These are phyloP conservation scores for Simplicillium sp. DNA, from an alignment of 2,329 filamentous ascomycete species.

Conservation along the genomic window DNA sequence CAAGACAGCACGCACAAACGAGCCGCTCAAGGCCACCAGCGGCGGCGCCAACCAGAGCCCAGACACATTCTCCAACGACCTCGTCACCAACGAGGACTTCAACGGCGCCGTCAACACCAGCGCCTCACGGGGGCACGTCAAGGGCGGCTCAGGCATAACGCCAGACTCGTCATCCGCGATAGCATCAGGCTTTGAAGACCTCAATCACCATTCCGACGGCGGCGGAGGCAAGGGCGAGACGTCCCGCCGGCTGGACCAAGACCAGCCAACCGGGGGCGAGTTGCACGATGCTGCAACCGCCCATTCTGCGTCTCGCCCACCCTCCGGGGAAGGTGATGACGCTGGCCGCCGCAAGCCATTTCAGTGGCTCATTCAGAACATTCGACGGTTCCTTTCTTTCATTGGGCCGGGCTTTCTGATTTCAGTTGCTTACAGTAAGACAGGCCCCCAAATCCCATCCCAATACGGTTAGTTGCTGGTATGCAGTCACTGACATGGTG, in stretches of 20 bases:
- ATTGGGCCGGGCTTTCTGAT: conserved; percentile 61
- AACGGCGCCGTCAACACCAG: conserved; percentile 28
- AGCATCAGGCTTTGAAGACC: not conserved
- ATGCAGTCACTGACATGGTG: not conserved
- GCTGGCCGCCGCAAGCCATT: not conserved
- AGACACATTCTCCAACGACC: conserved; percentile 31
- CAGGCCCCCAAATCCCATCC: not conserved
- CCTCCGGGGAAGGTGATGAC: not conserved
- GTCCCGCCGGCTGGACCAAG: not conserved
- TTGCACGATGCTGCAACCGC: not conserved
- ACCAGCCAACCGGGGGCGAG: not conserved
- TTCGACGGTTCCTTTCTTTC: conserved; percentile 19
- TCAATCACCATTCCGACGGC: not conserved
- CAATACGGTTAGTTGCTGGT: not conserved
- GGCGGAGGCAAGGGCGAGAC: not conserved
- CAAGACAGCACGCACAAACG: conserved; percentile 11
- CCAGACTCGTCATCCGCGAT: not conserved
- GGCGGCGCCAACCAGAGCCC: conserved; percentile 38
- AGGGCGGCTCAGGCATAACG: not conserved
- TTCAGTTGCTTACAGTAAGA: conserved; percentile 46
- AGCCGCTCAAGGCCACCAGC: conserved; percentile 11
- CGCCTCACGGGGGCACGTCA: not conserved
- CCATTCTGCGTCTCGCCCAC: not conserved
- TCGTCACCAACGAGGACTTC: conserved; percentile 37
- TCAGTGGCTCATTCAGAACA: not conserved